Conservation (phyloP, 768 basidiomycete species). For the Galerina marginata region DNA sequence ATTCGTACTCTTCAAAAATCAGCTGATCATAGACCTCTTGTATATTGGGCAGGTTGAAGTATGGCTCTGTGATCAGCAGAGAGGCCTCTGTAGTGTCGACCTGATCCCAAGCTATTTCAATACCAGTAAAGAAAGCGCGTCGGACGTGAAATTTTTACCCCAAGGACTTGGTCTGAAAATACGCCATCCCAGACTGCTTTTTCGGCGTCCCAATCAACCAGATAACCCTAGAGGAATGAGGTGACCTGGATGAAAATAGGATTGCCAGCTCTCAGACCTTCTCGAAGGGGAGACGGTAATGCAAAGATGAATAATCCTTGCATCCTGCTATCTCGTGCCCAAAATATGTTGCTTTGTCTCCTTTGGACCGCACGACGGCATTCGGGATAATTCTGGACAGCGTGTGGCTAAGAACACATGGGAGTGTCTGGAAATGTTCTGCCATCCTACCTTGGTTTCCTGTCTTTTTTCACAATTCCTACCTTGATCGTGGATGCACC, state of each 20-base stretch:
- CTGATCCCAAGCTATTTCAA: constrained; percentile 42
- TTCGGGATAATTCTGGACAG: constrained; percentile 71
- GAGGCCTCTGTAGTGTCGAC: constrained; percentile 74
- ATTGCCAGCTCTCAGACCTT: constrained; percentile 54
- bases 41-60: constrained; percentile 91
- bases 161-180: constrained; percentile 74
- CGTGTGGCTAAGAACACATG: constrained; percentile 15
- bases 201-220: constrained; percentile 95
- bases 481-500: constrained; percentile 85
- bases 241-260: constrained; percentile 10
- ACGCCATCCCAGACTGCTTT: constrained; percentile 94
- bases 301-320: constrained; percentile 78
- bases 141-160: constrained; percentile 46
- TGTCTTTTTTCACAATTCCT: constrained; percentile 49
- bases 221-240: constrained; percentile 68
- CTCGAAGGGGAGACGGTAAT: constrained; percentile 87
- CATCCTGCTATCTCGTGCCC: constrained; percentile 85
- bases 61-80: constrained; percentile 90
- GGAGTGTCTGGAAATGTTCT: constrained; percentile 1
- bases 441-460: constrained; percentile 35
- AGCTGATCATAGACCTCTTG: constrained; percentile 95
- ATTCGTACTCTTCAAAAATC: constrained; percentile 96
- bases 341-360: constrained; percentile 81
- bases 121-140: constrained; percentile 1
- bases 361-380: constrained; percentile 83